Base-by-base conservation (phyloP, 129 eudicot species). In the Arctium minus region DNA sequence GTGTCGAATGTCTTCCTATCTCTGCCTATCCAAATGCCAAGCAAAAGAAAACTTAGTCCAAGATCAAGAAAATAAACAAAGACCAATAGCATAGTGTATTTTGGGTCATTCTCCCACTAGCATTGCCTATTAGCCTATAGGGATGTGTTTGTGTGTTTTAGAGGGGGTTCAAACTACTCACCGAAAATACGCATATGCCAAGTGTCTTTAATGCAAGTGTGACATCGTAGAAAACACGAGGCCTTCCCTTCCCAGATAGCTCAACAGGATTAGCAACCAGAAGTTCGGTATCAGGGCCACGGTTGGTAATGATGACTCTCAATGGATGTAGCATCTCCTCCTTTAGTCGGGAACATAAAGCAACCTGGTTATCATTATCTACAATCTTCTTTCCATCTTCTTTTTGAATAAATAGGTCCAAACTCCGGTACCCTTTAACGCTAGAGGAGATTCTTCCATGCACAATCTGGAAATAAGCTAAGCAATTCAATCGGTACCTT, bases 271-370 rank as follows among this genome's bases (percentile, higher is more conserved):
- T 95, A 71, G 97, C 98, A 48, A 95, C 97, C 80, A 92, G 56
- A 71, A 92, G 97, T 86, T 95, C 97, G 1, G 97, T 87, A 76
- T 95, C 98, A 36, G 98, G 98, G 40, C 98, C 98, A 11, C 98
- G 97, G 69, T 80, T 92, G 40, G 93, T 77, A 56, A 92, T 87
- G 35, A 91, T 79, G 22, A 95, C 96, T 72, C 97, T 90, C 81
- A 92, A 48, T 2, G 97, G 98, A 74, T 91, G 97, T 83, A 92
- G 82, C 92, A 95, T 87, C 81, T 95, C 98, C 78, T 91, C 94
- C 89, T 95, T 90, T 40, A 95, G 81, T 68, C 93, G 89, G 46
- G 92, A 92, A 83, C 97, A 92, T n/a, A 95, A 77, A 22, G 81
- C 75, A 42, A 27, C 80, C 73, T 84, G 89, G 73, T 56, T 79